phyloP scores from a whole-genome alignment of 2,329 filamentous ascomycete species.

The Epichloe scottii region DNA sequence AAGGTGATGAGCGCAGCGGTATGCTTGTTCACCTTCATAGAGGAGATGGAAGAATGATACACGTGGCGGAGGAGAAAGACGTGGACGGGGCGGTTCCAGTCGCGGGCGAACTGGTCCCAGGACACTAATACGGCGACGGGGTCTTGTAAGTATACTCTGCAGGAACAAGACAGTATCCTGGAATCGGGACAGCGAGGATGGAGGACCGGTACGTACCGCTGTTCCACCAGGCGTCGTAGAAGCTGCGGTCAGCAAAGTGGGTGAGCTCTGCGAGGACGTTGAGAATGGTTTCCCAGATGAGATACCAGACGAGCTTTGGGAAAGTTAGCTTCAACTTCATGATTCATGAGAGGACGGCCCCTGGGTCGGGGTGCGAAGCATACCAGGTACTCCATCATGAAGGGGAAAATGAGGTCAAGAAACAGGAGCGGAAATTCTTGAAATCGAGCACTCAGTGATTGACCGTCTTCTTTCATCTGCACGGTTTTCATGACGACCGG shows the following conservation, averaged over 20 bases:
- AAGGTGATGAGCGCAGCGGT: slow-evolving; percentile 67
- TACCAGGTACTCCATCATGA: slow-evolving; percentile 64
- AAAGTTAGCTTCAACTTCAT: neutral
- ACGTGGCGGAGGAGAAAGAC: slow-evolving; percentile 68
- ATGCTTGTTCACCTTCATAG: slow-evolving; percentile 55
- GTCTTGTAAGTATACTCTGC: no score
- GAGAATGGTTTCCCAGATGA: slow-evolving; percentile 66
- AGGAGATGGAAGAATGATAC: slow-evolving; percentile 65
- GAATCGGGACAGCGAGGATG: no score
- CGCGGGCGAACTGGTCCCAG: slow-evolving; percentile 67
- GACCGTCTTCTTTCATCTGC: slow-evolving; percentile 52
- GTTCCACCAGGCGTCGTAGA: slow-evolving; percentile 56
- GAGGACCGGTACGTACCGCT: slow-evolving; percentile 24
- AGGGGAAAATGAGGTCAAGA: slow-evolving; percentile 64
- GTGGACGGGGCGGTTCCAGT: slow-evolving; percentile 70
- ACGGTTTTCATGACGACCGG: slow-evolving; percentile 58
- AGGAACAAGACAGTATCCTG: no score
- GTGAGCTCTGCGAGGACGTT: slow-evolving; percentile 69
- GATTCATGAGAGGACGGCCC: no score
- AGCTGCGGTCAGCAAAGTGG: slow-evolving; percentile 63
- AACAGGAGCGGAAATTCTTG: slow-evolving; percentile 61
- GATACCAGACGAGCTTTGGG: slow-evolving; percentile 52
- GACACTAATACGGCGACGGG: slow-evolving; percentile 26
- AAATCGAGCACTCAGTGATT: slow-evolving; percentile 49
- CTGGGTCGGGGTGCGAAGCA: slow-evolving; percentile 3